Evolutionary conservation across 2,329 filamentous ascomycete genomes (phyloP), one percentile per base, ranked within the genome.

Genomic region (Meredithiella fracta): DNA sequence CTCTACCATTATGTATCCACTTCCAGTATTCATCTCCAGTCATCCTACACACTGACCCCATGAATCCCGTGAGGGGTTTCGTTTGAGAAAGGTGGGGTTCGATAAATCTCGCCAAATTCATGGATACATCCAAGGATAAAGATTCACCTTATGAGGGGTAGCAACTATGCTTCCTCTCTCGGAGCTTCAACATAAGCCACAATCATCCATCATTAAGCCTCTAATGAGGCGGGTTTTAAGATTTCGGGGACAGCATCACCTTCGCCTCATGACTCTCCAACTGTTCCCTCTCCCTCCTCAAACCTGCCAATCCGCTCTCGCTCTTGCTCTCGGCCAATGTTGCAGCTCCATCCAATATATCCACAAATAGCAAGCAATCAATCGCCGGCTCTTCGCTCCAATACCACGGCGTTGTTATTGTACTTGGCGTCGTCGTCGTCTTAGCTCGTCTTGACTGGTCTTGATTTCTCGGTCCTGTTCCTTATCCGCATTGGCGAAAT

Each of bases 401-500:
- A n/a, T 20, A 34, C 29, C 29, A 34, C 11, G 29, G 29, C 11
- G 29, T 34, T 11, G 11, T 34, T 11, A 34, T 11, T 11, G 11
- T n/a, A n/a, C n/a, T n/a, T n/a, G n/a, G n/a, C n/a, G 5, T 8
- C 3, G 37, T 38, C 37, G 15, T 44, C 2, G 15, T 44, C 1
- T 22, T 44, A 44, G 20, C 14, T 22, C 20, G 2, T 2, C 20
- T 44, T 22, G 20, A 2, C 15, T 20, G 17, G n/a, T n/a, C 17
- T 8, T 3, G n/a, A 3, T 20, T 7, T 26, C 8, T 49, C 44
- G 22, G 15, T 7, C 17, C 38, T 15, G 17, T 42, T 20, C 14
- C 22, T 20, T 49, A 49, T 15, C 44, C 44, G 44, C 44, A 26
- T 49, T 49, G 44, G 23, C 44, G 44, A 49, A 49, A 49, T 49